Conservation (phyloP, 176 grass and related monocot species). For the Zea luxurians region DNA sequence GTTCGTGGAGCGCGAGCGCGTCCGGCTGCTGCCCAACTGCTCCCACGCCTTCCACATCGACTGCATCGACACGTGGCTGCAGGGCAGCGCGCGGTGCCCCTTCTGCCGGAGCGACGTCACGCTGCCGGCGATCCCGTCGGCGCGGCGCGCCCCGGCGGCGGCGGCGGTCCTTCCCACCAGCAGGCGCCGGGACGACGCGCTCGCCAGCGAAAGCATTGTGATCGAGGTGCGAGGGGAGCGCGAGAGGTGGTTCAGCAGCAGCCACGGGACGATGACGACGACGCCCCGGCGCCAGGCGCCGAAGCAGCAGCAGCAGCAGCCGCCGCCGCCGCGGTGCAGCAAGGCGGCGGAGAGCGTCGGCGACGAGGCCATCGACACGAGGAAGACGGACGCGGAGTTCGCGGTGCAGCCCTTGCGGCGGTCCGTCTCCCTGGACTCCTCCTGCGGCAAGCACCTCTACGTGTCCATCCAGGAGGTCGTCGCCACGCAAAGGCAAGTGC, state of each 20-base stretch:
- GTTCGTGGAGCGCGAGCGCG: conserved; percentile 72
- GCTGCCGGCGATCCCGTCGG: neutral
- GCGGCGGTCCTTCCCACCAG: neutral
- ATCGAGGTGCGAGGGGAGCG: conserved; percentile 55
- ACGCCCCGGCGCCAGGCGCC: neutral
- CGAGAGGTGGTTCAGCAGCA: conserved; percentile 32
- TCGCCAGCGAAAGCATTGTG: conserved; percentile 35
- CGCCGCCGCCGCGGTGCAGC: neutral
- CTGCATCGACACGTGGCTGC: conserved; percentile 95
- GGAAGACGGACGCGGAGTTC: conserved; percentile 52
- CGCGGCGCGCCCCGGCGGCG: neutral
- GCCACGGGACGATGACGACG: neutral
- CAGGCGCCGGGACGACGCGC: conserved; percentile 10
- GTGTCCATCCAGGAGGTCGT: conserved; percentile 61
- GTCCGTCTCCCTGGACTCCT: conserved; percentile 83
- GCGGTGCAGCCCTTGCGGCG: conserved; percentile 63
- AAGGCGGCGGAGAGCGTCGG: conserved; percentile 52
- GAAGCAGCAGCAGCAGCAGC: neutral
- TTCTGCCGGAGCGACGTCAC: conserved; percentile 73
- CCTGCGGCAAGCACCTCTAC: conserved; percentile 60
- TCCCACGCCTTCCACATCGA: conserved; percentile 93
- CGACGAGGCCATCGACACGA: conserved; percentile 74
- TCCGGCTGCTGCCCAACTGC: conserved; percentile 77
- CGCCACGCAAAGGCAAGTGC: conserved; percentile 28
- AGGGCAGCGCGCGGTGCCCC: conserved; percentile 76